Evolutionary conservation across 75 land plant genomes (phyloP).

Genomic region (Cupressus sempervirens): DNA sequence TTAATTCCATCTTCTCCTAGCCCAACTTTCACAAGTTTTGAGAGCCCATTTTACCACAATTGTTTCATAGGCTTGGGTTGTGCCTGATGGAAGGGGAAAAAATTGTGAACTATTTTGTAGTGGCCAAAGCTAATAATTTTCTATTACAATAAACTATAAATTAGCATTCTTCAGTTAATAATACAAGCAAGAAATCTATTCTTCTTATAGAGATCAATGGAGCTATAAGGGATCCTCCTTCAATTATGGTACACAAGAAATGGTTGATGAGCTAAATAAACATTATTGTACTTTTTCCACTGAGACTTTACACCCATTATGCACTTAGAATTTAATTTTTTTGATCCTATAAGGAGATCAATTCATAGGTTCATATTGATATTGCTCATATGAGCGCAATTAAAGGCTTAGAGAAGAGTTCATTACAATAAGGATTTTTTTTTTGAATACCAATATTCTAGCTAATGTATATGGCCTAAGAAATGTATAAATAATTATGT

Average conservation of each 20-base stretch:
- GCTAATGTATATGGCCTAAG: neutral
- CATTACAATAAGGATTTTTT: neutral
- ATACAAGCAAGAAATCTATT: neutral
- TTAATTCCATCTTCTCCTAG: neutral
- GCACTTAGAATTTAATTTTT: too few relatives aligned
- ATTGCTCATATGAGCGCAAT: neutral
- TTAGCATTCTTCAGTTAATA: constrained; percentile 1
- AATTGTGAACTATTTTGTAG: neutral
- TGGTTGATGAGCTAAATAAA: neutral
- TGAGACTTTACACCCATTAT: too few relatives aligned
- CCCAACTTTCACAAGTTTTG: neutral
- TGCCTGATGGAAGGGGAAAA: neutral
- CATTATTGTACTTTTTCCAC: neutral
- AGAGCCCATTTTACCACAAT: neutral
- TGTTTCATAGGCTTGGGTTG: neutral
- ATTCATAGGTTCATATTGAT: neutral
- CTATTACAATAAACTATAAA: constrained; percentile 2
- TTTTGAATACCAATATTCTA: neutral
- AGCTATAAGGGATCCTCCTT: neutral
- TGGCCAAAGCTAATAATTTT: neutral
- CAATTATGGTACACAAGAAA: neutral
- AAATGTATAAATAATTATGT: neutral
- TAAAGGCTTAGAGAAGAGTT: neutral
- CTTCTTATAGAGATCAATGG: neutral
- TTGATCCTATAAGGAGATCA: neutral